Evolutionary conservation across 164 flowering plant species (phyloP).

Genomic region (Taxillus chinensis): DNA sequence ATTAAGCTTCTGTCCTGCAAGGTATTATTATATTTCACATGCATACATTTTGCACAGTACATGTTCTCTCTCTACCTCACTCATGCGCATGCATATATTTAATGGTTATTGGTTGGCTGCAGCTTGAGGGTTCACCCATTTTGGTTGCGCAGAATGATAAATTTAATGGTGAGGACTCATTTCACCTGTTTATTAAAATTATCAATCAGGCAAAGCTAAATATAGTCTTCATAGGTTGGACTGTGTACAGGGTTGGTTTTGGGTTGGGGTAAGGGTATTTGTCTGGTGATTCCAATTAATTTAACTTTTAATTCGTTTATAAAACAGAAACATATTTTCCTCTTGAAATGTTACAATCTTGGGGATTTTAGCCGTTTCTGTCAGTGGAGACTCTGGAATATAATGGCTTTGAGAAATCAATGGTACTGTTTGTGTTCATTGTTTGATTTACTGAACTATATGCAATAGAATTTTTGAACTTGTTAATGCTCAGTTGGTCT

Average conservation of each 20-base stretch:
- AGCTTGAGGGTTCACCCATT: constrained; percentile 92
- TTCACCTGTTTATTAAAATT: background rate
- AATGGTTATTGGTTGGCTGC: constrained; percentile 7
- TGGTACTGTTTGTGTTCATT: no score
- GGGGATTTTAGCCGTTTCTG: no score
- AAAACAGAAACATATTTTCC: no score
- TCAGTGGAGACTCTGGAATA: no score
- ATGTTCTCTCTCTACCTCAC: background rate
- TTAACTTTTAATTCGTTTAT: background rate
- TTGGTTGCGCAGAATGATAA: constrained; percentile 89
- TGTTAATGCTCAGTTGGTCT: no score
- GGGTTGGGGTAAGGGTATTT: background rate
- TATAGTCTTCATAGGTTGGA: background rate
- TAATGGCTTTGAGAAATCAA: no score
- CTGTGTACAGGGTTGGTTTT: constrained; percentile 3
- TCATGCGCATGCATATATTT: background rate
- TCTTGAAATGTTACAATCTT: no score
- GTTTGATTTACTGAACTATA: no score
- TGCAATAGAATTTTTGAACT: no score
- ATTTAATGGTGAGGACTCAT: constrained; percentile 53
- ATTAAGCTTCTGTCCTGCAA: constrained; percentile 85
- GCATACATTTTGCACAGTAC: no score
- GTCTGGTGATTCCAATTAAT: no score
- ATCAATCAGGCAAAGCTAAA: no score
- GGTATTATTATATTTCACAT: constrained; percentile 21